These are phyloP conservation scores for Fusarium penzigii DNA, from an alignment of 2,329 filamentous ascomycete species.

Conservation along the genomic window DNA sequence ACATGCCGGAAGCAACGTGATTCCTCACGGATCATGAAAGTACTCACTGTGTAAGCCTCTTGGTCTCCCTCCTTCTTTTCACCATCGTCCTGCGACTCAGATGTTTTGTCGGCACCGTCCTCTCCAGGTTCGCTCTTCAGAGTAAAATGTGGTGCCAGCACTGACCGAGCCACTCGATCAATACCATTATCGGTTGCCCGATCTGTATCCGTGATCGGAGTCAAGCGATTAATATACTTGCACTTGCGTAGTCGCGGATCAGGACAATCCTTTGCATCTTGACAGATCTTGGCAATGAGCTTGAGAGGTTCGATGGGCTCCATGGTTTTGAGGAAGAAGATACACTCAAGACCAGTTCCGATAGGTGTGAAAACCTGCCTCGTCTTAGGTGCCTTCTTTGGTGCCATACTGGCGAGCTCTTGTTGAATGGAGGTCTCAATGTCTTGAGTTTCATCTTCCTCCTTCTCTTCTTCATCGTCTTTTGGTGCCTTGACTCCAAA, in stretches of 20 bases:
- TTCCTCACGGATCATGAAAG: constrained; percentile 7
- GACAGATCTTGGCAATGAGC: constrained; percentile 56
- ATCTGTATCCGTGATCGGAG: constrained; percentile 53
- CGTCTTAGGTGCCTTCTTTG: constrained; percentile 38
- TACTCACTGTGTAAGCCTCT: constrained; percentile 45
- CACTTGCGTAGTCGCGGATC: constrained; percentile 47
- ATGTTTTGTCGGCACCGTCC: constrained; percentile 13
- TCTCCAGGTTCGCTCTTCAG: constrained; percentile 35
- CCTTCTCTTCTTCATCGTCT: constrained; percentile 33
- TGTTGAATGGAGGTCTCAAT: constrained; percentile 73
- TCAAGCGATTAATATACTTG: constrained; percentile 60
- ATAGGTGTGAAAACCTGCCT: constrained; percentile 54
- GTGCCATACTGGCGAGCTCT: constrained; percentile 63
- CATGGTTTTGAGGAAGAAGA: constrained; percentile 62
- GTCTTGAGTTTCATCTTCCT: constrained; percentile 51
- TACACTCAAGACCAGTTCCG: constrained; percentile 59
- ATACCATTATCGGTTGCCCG: constrained; percentile 71
- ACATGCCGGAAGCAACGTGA: constrained; percentile 1
- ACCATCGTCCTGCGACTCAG: constrained; percentile 15
- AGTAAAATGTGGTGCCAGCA: constrained; percentile 65
- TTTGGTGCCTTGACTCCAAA: constrained; percentile 50
- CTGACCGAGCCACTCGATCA: constrained; percentile 61
- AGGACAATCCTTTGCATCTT: constrained; percentile 49
- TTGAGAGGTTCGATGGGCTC: constrained; percentile 56
- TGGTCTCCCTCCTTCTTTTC: constrained; percentile 4